phyloP scores from a whole-genome alignment of 352 stramenopile genomes.

The Plasmopara viticola region DNA sequence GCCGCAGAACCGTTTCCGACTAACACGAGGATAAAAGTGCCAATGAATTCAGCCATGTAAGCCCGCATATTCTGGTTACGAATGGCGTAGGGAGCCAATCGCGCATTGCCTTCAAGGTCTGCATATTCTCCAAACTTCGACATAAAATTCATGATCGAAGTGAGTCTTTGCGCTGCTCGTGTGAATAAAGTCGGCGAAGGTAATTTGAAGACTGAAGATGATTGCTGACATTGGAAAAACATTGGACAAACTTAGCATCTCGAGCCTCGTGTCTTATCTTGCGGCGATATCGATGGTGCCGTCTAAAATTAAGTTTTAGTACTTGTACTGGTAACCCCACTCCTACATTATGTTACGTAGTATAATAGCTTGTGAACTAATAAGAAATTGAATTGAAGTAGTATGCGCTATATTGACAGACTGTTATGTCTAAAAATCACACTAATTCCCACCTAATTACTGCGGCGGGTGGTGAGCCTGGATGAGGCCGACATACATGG shows the following conservation, averaged over 20 bases:
- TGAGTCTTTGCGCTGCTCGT: slow-evolving; percentile 1
- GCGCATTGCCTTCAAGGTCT: slow-evolving; percentile 26
- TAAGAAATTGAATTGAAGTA: no score
- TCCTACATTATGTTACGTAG: no score
- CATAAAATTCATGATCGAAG: slow-evolving; percentile 23
- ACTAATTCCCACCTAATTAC: slow-evolving; percentile 8
- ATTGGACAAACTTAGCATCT: slow-evolving; percentile 4
- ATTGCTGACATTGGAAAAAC: not conserved
- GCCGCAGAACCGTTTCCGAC: slow-evolving; percentile 56
- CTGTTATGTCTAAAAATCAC: not conserved
- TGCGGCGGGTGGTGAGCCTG: slow-evolving; percentile 47
- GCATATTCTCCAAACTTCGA: slow-evolving; percentile 24
- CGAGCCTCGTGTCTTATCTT: slow-evolving; percentile 18
- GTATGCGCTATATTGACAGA: not conserved
- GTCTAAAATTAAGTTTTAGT: not conserved
- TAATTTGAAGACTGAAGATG: slow-evolving; percentile 19
- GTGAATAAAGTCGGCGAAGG: not conserved
- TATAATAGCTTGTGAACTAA: no score
- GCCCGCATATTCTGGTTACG: slow-evolving; percentile 37
- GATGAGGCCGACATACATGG: slow-evolving; percentile 62
- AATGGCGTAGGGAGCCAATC: slow-evolving; percentile 26
- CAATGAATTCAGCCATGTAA: slow-evolving; percentile 57
- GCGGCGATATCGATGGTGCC: not conserved
- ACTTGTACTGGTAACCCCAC: not conserved
- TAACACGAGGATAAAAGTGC: slow-evolving; percentile 53